Base-by-base conservation (phyloP, 1,139 yeast species). In the Sugiyamaella paludigena region DNA sequence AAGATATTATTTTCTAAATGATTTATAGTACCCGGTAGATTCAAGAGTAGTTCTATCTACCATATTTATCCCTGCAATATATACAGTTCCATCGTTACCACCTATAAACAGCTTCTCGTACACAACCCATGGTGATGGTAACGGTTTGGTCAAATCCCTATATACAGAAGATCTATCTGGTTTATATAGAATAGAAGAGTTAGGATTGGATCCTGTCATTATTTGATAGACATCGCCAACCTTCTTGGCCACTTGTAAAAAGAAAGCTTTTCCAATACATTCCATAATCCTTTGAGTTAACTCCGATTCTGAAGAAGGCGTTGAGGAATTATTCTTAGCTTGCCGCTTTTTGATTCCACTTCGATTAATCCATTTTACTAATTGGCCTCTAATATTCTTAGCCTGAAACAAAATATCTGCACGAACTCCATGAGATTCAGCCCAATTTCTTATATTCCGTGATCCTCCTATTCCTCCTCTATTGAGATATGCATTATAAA, bases 401-500 rank as follows among this genome's bases (percentile, higher is more conserved):
- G 54, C 54, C 31, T 36, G 33, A 11, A 31, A 38, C 11, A 51
- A 36, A 10, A 24, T 38, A 12, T 48, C 52, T 4, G 44, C 48
- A 36, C 44, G 45, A 28, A 48, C 31, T 2, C 51, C 51, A 34
- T 48, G 45, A 26, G 26, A 35, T 24, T 35, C 36, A 34, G 47
- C 39, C 51, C 51, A 49, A 32, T 40, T 47, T 15, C 43, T 30
- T 7, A 33, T 40, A 29, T 40, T 35, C 19, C 43, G 26, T n/a
- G 33, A 9, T 16, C 52, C 49, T 30, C 30, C 44, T 11, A 40
- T 33, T 11, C 47, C 51, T 16, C 57, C 52, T 36, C 71, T 65
- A 39, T 73, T 71, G 41, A 68, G 67, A 68, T 84, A 88, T 3
- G 82, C 88, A 56, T 84, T 83, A 62, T 76, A 88, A 6, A 87